These are phyloP conservation scores for Butyriboletus loyo DNA, from an alignment of 768 basidiomycete species.

Conservation along the genomic window DNA sequence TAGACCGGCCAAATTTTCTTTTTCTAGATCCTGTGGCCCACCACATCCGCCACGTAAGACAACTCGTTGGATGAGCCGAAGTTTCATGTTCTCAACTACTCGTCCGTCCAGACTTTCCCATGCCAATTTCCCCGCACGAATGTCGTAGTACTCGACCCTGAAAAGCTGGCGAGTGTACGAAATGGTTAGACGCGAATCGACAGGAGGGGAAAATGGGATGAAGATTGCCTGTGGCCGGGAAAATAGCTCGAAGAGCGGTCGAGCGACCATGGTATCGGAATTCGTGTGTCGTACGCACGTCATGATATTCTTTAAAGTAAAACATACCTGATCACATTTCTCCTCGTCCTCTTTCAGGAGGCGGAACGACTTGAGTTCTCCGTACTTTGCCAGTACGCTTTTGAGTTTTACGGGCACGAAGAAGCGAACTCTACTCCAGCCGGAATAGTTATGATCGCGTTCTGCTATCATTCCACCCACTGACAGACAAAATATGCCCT, in stretches of 20 bases:
- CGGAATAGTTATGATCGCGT: conserved; percentile 20
- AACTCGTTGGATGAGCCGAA: conserved; percentile 42
- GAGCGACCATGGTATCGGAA: conserved; percentile 3
- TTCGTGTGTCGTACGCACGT: background rate
- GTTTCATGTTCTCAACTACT: conserved; percentile 49
- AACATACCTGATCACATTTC: conserved; percentile 29
- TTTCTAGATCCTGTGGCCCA: conserved; percentile 25
- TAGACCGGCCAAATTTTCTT: conserved; percentile 23
- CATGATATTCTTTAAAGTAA: background rate
- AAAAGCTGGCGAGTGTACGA: conserved; percentile 37
- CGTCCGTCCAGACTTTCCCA: conserved; percentile 47
- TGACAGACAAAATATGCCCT: conserved; percentile 50
- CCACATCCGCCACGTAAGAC: conserved; percentile 18
- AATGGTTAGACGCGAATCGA: conserved; percentile 14
- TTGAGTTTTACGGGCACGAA: conserved; percentile 30
- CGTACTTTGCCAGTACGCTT: conserved; percentile 28
- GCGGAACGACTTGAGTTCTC: conserved; percentile 30
- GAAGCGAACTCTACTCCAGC: conserved; percentile 24
- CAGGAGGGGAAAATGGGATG: background rate
- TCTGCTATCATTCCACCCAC: conserved; percentile 31
- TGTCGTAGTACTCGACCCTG: conserved; percentile 66
- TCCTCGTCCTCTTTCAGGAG: conserved; percentile 26
- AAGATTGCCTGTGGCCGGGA: conserved; percentile 1
- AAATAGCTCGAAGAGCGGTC: conserved; percentile 5
- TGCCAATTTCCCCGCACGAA: conserved; percentile 54